Conservation (phyloP, 2,329 filamentous ascomycete species). For the Claviceps purpurea region DNA sequence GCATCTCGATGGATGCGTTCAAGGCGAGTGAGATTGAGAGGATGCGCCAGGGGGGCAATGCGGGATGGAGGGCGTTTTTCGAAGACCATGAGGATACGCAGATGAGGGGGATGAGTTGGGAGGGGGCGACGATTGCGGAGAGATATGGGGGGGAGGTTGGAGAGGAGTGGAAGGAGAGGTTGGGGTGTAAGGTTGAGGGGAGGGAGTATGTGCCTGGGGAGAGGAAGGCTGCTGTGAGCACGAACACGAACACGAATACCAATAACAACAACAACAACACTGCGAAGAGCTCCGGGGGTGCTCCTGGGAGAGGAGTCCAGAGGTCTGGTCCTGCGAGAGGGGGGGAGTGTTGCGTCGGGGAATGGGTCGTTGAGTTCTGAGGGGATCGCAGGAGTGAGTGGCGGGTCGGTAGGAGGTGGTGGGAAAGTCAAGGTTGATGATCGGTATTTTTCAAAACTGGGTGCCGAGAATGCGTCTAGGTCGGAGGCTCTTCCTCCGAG, state of each 20-base stretch:
- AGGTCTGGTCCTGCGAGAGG: conserved; percentile 15
- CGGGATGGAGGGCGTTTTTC: conserved; percentile 77
- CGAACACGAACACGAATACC: background rate
- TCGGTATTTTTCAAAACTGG: conserved; percentile 77
- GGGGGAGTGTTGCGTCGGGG: too few species aligned
- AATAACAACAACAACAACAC: too few species aligned
- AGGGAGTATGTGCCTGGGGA: conserved; percentile 68
- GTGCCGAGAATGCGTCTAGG: conserved; percentile 66
- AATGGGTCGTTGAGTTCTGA: too few species aligned
- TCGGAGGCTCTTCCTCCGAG: conserved; percentile 65
- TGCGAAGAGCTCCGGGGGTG: too few species aligned
- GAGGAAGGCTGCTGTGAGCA: conserved; percentile 33
- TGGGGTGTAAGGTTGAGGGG: conserved; percentile 79
- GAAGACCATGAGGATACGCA: conserved; percentile 55
- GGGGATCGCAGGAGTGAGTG: background rate
- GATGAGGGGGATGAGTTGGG: conserved; percentile 59
- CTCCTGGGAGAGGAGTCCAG: conserved; percentile 23
- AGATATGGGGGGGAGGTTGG: conserved; percentile 80
- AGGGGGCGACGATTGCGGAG: conserved; percentile 80
- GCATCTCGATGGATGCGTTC: conserved; percentile 97
- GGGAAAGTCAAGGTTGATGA: conserved; percentile 58
- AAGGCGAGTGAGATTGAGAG: conserved; percentile 84
- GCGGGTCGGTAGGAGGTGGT: conserved; percentile 13
- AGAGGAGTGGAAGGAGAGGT: conserved; percentile 87
- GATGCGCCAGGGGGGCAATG: conserved; percentile 88